phyloP scores from a whole-genome alignment of 441 rosid species.

The Brassica balearica region DNA sequence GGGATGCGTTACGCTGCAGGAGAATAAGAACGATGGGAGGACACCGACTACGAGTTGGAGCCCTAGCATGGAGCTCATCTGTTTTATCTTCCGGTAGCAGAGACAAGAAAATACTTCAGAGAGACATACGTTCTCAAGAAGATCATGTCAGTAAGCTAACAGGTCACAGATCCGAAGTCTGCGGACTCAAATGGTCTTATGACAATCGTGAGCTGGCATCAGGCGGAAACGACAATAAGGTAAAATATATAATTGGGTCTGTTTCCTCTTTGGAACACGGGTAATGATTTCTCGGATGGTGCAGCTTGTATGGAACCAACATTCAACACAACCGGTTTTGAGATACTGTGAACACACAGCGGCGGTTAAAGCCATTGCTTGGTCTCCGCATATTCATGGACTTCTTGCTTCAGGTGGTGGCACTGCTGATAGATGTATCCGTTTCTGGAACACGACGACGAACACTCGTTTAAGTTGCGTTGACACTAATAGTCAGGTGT shows the following conservation, averaged over 20 bases:
- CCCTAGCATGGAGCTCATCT: conserved; percentile 88
- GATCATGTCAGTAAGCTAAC: conserved; percentile 88
- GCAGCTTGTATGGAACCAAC: conserved; percentile 96
- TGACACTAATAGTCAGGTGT: conserved; percentile 95
- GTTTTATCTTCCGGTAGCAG: conserved; percentile 88
- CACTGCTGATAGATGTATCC: conserved; percentile 87
- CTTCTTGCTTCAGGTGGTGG: conserved; percentile 98
- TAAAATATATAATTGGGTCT: conserved; percentile 25
- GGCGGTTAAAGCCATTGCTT: conserved; percentile 93
- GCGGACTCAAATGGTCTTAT: conserved; percentile 92
- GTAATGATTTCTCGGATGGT: conserved; percentile 32
- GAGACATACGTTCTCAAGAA: conserved; percentile 80
- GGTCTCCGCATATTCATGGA: conserved; percentile 96
- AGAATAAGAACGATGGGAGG: conserved; percentile 90
- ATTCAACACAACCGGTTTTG: conserved; percentile 78
- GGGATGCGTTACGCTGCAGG: conserved; percentile 85
- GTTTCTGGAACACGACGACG: conserved; percentile 93
- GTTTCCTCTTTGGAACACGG: not conserved
- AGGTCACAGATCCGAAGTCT: conserved; percentile 94
- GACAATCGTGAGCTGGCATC: conserved; percentile 93
- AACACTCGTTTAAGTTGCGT: conserved; percentile 83
- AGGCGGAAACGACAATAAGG: conserved; percentile 91
- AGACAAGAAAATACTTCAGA: conserved; percentile 83
- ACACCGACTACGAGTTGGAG: conserved; percentile 84
- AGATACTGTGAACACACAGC: conserved; percentile 91